Evolutionary conservation across 208 protist species (phyloP).

Genomic region (Lotmaria passim): DNA sequence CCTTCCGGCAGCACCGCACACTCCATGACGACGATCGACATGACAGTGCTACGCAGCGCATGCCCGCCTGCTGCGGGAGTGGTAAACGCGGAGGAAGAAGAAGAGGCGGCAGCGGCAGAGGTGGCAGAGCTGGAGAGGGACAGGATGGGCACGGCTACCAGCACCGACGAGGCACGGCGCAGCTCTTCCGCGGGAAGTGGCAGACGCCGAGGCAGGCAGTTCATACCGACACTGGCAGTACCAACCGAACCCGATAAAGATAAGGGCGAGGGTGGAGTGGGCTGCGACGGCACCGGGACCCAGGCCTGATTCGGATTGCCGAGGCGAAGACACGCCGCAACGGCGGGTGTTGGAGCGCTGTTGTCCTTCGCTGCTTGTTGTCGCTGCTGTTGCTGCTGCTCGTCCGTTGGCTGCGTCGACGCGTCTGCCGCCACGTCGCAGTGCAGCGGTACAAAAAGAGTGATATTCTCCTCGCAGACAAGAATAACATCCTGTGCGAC

Average conservation of each 20-base stretch:
- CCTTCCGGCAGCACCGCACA: conserved; percentile 35
- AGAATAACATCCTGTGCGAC: conserved; percentile 62
- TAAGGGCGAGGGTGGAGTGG: neutral
- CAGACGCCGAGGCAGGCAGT: conserved; percentile 27
- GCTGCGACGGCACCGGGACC: neutral
- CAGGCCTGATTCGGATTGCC: conserved; percentile 15
- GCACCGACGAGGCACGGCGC: conserved; percentile 17
- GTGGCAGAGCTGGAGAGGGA: conserved; percentile 6
- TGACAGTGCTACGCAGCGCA: conserved; percentile 3
- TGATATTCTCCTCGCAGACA: conserved; percentile 43
- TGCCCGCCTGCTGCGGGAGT: neutral
- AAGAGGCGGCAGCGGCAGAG: conserved; percentile 9
- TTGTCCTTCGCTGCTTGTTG: neutral
- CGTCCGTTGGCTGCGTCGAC: neutral
- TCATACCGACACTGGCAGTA: neutral
- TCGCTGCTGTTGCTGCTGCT: neutral
- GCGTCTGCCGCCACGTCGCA: neutral
- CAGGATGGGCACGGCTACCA: conserved; percentile 28
- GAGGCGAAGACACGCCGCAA: conserved; percentile 30
- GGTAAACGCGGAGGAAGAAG: neutral
- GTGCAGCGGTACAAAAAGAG: conserved; percentile 24
- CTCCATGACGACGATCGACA: conserved; percentile 32
- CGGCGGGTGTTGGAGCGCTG: conserved; percentile 1
- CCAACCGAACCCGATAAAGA: neutral
- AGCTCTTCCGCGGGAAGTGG: conserved; percentile 11